phyloP scores from a whole-genome alignment of 75 land plant genomes.

The Selaginella tamariscina region DNA sequence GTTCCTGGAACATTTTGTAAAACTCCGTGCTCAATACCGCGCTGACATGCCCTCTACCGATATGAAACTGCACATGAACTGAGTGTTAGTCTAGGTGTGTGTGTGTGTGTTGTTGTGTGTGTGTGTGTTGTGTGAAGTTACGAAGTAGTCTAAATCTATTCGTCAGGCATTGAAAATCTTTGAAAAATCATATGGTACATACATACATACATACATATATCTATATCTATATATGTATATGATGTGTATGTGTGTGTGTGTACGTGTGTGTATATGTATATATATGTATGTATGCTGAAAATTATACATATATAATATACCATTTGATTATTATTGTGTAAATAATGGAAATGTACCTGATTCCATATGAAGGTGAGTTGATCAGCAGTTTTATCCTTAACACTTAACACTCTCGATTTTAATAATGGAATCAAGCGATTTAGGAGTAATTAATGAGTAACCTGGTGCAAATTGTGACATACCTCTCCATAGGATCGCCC shows the following conservation, averaged over 20 bases:
- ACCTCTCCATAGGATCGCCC: not conserved
- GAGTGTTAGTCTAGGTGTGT: not conserved
- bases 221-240: not conserved
- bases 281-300: too few relatives aligned
- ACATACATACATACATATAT: not conserved
- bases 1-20: constrained; percentile 47
- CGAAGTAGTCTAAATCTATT: not conserved
- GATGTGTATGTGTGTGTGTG: too few relatives aligned
- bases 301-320: too few relatives aligned
- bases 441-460: constrained; percentile 55
- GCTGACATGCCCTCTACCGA: constrained; percentile 91
- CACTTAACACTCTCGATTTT: constrained; percentile 59
- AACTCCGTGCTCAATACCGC: constrained; percentile 46
- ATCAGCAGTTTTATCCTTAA: constrained; percentile 32
- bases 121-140: not conserved
- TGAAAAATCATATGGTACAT: not conserved
- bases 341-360: constrained; percentile 62
- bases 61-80: constrained; percentile 41
- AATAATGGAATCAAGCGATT: constrained; percentile 61
- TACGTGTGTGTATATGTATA: too few relatives aligned
- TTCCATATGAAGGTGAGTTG: constrained; percentile 72
- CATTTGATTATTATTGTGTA: too few relatives aligned
- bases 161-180: not conserved
- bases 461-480: constrained; percentile 22
- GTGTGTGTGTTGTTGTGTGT: not conserved